Conservation (phyloP, 2,329 filamentous ascomycete genomes). For the Colletotrichum lupini region DNA sequence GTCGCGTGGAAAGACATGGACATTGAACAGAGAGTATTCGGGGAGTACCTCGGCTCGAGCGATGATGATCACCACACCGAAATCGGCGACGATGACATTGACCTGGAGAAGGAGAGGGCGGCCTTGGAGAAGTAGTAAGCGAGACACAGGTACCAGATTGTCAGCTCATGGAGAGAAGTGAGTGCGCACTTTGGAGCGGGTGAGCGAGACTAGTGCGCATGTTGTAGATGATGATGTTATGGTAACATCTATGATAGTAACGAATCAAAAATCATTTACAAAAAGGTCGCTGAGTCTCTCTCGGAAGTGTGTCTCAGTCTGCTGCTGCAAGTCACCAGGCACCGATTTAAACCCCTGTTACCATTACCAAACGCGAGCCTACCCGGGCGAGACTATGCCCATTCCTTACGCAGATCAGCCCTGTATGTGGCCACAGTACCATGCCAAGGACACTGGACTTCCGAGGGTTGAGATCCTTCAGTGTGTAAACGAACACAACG, state of each 20-base stretch:
- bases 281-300: background rate
- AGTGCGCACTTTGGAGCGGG: background rate
- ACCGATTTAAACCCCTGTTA: background rate
- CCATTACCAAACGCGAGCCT: background rate
- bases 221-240: background rate
- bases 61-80: slow-evolving; percentile 3
- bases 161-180: background rate
- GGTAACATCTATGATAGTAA: background rate
- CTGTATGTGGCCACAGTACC: background rate
- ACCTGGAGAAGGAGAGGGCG: background rate
- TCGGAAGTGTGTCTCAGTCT: background rate
- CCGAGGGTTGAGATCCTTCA: background rate
- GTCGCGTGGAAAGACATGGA: slow-evolving; percentile 50
- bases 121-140: background rate
- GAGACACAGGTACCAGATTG: background rate
- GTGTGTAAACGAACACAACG: background rate
- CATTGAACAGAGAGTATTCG: slow-evolving; percentile 53
- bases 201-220: background rate
- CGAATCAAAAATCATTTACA: background rate
- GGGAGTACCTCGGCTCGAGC: slow-evolving; percentile 45
- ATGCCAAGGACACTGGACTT: background rate
- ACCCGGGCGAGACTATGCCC: background rate
- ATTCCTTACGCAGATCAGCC: background rate
- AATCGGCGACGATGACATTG: background rate
- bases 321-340: background rate